These are phyloP conservation scores for Malassezia nana DNA, from an alignment of 1,284 basidiomycete genomes.

Conservation along the genomic window DNA sequence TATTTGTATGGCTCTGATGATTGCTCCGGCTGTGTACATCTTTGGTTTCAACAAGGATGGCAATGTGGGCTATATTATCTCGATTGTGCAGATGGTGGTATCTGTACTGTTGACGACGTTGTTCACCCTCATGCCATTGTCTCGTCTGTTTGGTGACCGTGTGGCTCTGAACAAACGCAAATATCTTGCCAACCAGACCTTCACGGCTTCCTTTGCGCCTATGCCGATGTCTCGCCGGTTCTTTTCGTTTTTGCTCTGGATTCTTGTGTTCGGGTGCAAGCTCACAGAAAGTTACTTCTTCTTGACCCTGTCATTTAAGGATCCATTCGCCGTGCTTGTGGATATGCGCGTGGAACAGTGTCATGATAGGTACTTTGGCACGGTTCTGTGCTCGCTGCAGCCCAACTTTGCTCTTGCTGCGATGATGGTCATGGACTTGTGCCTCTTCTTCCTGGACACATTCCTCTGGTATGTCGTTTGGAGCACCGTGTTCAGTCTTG, in stretches of 20 bases:
- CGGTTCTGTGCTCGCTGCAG: slow-evolving; percentile 41
- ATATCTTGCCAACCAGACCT: slow-evolving; percentile 48
- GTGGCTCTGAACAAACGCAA: slow-evolving; percentile 47
- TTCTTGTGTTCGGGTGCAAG: slow-evolving; percentile 47
- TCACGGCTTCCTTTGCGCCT: slow-evolving; percentile 44
- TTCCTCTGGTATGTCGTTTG: slow-evolving; percentile 49
- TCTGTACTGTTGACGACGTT: slow-evolving; percentile 41
- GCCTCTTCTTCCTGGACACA: slow-evolving; percentile 48
- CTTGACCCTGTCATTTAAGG: slow-evolving; percentile 47
- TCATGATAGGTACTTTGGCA: slow-evolving; percentile 47
- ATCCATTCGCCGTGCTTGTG: slow-evolving; percentile 46
- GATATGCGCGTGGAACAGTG: slow-evolving; percentile 44
- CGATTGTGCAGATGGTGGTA: slow-evolving; percentile 37
- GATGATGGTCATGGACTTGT: slow-evolving; percentile 47
- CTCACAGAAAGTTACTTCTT: slow-evolving; percentile 49
- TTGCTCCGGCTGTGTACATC: slow-evolving; percentile 45
- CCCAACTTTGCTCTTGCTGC: slow-evolving; percentile 44
- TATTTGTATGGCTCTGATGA: slow-evolving; percentile 41
- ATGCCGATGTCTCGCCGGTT: slow-evolving; percentile 33
- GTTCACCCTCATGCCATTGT: slow-evolving; percentile 44
- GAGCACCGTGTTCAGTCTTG: slow-evolving; percentile 48
- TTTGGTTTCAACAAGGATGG: slow-evolving; percentile 34
- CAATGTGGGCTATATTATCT: slow-evolving; percentile 19
- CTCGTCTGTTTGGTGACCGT: slow-evolving; percentile 46
- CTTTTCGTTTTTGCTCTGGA: slow-evolving; percentile 43